These are phyloP conservation scores for Hygrocybe coccinea DNA, from an alignment of 768 basidiomycete species.

Conservation along the genomic window DNA sequence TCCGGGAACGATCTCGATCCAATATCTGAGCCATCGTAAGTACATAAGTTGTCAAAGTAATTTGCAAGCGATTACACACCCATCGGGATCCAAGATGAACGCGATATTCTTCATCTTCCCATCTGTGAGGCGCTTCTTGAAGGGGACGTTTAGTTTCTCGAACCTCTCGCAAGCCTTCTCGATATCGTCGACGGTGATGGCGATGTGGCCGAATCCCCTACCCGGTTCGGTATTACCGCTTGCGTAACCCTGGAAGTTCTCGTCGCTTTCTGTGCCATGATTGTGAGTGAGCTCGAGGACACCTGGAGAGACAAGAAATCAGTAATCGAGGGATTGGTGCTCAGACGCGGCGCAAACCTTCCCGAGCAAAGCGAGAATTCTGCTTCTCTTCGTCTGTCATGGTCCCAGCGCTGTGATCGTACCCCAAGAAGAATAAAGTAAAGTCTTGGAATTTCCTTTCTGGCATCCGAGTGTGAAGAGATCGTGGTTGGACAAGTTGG, in stretches of 20 bases:
- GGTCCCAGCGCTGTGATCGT: constrained; percentile 52
- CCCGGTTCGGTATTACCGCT: constrained; percentile 84
- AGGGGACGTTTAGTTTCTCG: constrained; percentile 70
- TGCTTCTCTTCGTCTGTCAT: constrained; percentile 51
- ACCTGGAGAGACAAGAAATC: constrained; percentile 36
- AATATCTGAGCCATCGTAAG: constrained; percentile 43
- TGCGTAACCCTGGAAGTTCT: constrained; percentile 74
- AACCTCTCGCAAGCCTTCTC: constrained; percentile 80
- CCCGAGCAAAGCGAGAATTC: constrained; percentile 49
- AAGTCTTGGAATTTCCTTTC: constrained; percentile 56
- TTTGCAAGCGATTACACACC: constrained; percentile 38
- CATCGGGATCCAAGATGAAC: constrained; percentile 82
- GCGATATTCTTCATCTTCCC: constrained; percentile 85
- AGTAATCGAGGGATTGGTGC: not conserved
- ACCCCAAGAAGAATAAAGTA: constrained; percentile 84
- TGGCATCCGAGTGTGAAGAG: constrained; percentile 20
- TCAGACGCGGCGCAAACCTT: constrained; percentile 44
- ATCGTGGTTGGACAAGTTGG: not conserved
- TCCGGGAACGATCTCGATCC: constrained; percentile 53
- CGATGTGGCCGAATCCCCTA: constrained; percentile 82
- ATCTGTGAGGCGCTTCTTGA: constrained; percentile 83
- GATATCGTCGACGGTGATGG: constrained; percentile 78
- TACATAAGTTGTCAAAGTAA: constrained; percentile 7
- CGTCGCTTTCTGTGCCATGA: constrained; percentile 82
- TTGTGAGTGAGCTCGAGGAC: constrained; percentile 84